These are phyloP conservation scores for Purpureocillium takamizusanense DNA, from an alignment of 2,329 filamentous ascomycete genomes.

Conservation along the genomic window DNA sequence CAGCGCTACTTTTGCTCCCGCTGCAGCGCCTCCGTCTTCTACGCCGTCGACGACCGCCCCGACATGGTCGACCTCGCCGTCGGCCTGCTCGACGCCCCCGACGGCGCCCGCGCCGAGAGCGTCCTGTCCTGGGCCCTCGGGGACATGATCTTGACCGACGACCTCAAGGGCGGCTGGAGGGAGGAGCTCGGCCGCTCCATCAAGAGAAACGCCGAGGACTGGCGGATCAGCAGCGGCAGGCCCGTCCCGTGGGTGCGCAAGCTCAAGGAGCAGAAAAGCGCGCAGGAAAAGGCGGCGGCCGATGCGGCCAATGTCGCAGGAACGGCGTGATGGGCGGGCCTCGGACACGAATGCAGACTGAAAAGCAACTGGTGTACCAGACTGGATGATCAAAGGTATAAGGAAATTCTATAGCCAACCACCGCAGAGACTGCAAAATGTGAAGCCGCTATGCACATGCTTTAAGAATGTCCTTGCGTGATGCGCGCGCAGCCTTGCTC, in stretches of 20 bases:
- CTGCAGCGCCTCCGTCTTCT: slow-evolving; percentile 39
- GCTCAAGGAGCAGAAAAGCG: background rate
- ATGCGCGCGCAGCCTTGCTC: too few species aligned
- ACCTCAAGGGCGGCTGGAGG: slow-evolving; percentile 10
- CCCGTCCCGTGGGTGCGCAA: slow-evolving; percentile 8
- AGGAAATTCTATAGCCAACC: too few species aligned
- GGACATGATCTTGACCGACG: slow-evolving; percentile 3
- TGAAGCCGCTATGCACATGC: background rate
- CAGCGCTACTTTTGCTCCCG: slow-evolving; percentile 38
- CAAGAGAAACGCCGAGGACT: slow-evolving; percentile 10
- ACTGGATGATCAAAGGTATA: too few species aligned
- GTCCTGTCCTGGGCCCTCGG: slow-evolving; percentile 32
- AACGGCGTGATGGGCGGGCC: too few species aligned
- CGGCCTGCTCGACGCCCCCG: slow-evolving; percentile 31
- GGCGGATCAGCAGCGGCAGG: slow-evolving; percentile 8
- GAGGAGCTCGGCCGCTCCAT: slow-evolving; percentile 6
- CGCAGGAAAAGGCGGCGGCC: background rate
- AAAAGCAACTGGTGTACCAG: too few species aligned
- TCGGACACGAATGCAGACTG: too few species aligned
- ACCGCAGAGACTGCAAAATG: too few species aligned
- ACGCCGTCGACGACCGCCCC: slow-evolving; percentile 25
- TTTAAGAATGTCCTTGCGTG: background rate
- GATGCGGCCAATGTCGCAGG: too few species aligned
- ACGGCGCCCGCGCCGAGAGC: slow-evolving; percentile 36
- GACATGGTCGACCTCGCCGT: slow-evolving; percentile 33